Evolutionary conservation across 208 protist genomes (phyloP).

Genomic region (Porcisia hertigi): DNA sequence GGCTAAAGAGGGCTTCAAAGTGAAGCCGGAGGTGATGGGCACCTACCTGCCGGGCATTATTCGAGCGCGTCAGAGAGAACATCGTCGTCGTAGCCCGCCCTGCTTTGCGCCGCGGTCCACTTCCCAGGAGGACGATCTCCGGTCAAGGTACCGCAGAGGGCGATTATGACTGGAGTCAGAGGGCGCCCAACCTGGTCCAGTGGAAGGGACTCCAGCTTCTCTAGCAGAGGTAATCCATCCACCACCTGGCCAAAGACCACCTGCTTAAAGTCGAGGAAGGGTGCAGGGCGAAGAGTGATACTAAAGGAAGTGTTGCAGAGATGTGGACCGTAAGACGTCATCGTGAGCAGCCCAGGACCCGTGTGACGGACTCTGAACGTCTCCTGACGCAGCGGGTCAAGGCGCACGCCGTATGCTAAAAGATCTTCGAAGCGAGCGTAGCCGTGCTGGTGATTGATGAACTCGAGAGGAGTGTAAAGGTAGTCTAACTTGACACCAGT

Average conservation of each 20-base stretch:
- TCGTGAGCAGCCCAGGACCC: constrained; percentile 84
- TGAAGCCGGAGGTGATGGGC: background rate
- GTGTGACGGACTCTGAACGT: constrained; percentile 90
- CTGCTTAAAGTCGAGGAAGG: constrained; percentile 91
- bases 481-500: constrained; percentile 78
- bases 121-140: constrained; percentile 58
- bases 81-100: constrained; percentile 17
- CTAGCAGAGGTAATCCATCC: constrained; percentile 69
- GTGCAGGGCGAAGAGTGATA: constrained; percentile 70
- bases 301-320: constrained; percentile 73
- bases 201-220: constrained; percentile 73
- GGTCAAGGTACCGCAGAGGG: constrained; percentile 77
- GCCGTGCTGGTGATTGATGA: constrained; percentile 52
- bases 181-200: constrained; percentile 62
- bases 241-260: constrained; percentile 95
- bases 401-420: constrained; percentile 52
- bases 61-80: constrained; percentile 3
- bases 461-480: constrained; percentile 58
- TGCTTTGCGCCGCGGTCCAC: constrained; percentile 22
- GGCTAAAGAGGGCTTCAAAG: background rate
- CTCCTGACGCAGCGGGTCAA: constrained; percentile 72
- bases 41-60: constrained; percentile 3
- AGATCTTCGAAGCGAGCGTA: constrained; percentile 41
- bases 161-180: constrained; percentile 53
- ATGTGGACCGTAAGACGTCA: constrained; percentile 78